These are phyloP conservation scores for Trapa bicornis DNA, from an alignment of 345 rosid genomes.

Conservation along the genomic window DNA sequence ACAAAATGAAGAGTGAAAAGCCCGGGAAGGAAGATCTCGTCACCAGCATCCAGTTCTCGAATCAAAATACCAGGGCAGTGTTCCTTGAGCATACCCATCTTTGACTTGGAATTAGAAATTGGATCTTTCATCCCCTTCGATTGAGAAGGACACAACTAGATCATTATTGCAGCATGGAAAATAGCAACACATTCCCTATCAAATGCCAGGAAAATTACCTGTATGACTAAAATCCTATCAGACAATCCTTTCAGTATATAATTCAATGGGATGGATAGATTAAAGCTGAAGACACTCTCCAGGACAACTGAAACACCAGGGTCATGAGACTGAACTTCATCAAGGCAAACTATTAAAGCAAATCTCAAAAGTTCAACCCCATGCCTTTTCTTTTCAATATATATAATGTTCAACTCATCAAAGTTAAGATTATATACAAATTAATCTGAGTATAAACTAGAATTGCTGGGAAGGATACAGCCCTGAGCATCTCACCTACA, in stretches of 20 bases:
- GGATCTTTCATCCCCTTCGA: constrained; percentile 84
- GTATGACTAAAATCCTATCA: constrained; percentile 51
- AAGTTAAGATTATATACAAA: background rate
- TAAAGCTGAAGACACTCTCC: constrained; percentile 69
- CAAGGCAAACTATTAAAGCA: constrained; percentile 26
- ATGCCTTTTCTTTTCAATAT: too few relatives aligned
- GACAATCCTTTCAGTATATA: constrained; percentile 47
- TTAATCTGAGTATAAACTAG: background rate
- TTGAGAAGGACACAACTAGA: background rate
- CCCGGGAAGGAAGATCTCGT: constrained; percentile 1
- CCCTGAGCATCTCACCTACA: constrained; percentile 67
- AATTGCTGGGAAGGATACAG: constrained; percentile 51
- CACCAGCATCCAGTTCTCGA: constrained; percentile 63
- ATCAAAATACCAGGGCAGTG: constrained; percentile 35
- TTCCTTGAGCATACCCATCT: constrained; percentile 50
- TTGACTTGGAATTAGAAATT: constrained; percentile 42
- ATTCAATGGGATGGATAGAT: constrained; percentile 76
- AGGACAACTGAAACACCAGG: constrained; percentile 69
- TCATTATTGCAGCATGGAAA: background rate
- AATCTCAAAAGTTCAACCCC: background rate
- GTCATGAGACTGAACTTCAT: constrained; percentile 52
- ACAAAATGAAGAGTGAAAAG: background rate
- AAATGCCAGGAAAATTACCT: constrained; percentile 27
- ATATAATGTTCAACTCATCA: background rate
- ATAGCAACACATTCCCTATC: background rate